Evolutionary conservation across 1,284 basidiomycete genomes (phyloP).

Genomic region (Phylloporus sp.): DNA sequence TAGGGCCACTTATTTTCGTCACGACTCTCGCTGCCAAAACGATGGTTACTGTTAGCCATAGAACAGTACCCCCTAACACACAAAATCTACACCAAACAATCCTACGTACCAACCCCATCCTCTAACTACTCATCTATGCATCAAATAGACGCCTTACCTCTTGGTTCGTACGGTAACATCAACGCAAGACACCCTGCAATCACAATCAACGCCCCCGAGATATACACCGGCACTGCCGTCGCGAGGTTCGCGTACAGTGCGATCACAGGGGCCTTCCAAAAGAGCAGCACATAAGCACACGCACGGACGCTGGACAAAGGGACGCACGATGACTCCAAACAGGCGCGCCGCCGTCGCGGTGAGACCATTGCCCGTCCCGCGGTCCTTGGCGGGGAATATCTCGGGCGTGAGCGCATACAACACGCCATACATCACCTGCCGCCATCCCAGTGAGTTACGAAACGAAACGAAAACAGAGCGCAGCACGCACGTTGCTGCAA

Average conservation of each 20-base stretch:
- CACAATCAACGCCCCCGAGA: constrained; percentile 74
- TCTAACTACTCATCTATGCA: too few species aligned
- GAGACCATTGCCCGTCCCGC: constrained; percentile 75
- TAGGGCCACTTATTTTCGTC: too few species aligned
- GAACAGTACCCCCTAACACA: too few species aligned
- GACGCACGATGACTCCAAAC: constrained; percentile 63
- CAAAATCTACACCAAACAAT: too few species aligned
- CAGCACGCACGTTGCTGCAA: constrained; percentile 53
- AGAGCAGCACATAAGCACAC: too few species aligned
- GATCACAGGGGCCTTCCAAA: constrained; percentile 74
- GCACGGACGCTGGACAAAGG: not conserved
- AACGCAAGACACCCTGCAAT: constrained; percentile 66
- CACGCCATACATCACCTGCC: constrained; percentile 70
- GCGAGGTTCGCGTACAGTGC: constrained; percentile 69
- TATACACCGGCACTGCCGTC: constrained; percentile 76
- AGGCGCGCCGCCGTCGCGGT: constrained; percentile 62
- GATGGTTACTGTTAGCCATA: too few species aligned
- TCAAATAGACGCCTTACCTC: constrained; percentile 65
- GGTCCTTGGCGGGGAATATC: constrained; percentile 71
- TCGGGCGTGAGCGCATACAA: constrained; percentile 70
- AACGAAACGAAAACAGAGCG: not conserved
- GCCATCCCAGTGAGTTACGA: not conserved
- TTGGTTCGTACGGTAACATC: constrained; percentile 77
- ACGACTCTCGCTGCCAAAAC: too few species aligned
- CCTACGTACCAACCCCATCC: too few species aligned